A percentile compares a stretch with the other conserved stretches of the same genome.
Conservation (phyloP, 2,329 filamentous ascomycete genomes). For the Colletotrichum magnum region DNA sequence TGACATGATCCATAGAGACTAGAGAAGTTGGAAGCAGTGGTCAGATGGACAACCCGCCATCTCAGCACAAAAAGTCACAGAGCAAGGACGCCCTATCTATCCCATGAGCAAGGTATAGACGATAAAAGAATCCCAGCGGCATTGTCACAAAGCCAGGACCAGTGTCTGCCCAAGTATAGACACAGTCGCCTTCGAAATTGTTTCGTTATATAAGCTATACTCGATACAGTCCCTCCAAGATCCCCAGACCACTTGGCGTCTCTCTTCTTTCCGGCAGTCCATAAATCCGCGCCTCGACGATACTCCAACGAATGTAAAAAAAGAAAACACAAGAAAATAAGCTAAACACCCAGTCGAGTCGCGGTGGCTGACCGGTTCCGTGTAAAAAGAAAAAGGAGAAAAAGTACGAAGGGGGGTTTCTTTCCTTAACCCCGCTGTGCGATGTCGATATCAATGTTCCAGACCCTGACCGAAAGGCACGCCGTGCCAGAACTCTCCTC, state of each 20-base stretch:
- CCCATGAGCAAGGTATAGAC: neutral
- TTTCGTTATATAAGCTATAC: conserved; percentile 37
- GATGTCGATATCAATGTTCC: conserved; percentile 21
- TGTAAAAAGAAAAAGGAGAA: conserved; percentile 8
- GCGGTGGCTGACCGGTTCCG: conserved; percentile 23
- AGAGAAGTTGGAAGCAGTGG: no score
- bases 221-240: conserved; percentile 11
- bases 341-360: conserved; percentile 9
- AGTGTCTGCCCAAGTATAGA: conserved; percentile 24
- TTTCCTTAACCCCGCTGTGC: conserved; percentile 20
- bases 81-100: no score
- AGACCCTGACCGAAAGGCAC: conserved; percentile 11
- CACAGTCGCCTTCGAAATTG: neutral
- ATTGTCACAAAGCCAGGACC: conserved; percentile 23
- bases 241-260: neutral
- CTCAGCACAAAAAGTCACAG: no score
- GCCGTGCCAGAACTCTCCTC: conserved; percentile 8
- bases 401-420: neutral
- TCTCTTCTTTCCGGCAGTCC: conserved; percentile 9
- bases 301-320: conserved; percentile 21
- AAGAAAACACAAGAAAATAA: conserved; percentile 9
- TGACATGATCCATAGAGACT: no score
- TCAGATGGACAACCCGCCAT: no score
- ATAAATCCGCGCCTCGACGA: conserved; percentile 11
- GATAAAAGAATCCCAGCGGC: neutral